Conservation (phyloP, 2,329 filamentous ascomycete species). For the Trichophyton benhamiae region DNA sequence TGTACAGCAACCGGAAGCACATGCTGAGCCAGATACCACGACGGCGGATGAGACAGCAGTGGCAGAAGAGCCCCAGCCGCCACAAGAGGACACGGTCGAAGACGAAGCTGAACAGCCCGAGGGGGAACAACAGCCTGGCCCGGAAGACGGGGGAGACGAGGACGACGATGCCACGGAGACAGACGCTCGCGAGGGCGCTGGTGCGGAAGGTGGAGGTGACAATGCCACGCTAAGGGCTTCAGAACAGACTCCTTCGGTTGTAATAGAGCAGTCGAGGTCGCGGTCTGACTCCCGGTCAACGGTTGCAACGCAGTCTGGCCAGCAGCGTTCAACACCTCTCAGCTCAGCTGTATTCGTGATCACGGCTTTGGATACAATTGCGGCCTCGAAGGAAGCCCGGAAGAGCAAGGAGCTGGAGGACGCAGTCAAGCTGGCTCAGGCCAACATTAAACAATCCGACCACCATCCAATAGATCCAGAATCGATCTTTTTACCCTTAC, state of each 20-base stretch:
- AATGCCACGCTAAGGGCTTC: not conserved
- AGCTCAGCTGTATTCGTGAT: slow-evolving; percentile 95
- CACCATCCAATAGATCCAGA: slow-evolving; percentile 76
- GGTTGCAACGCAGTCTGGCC: slow-evolving; percentile 39
- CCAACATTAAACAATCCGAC: slow-evolving; percentile 75
- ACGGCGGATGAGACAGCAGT: not conserved
- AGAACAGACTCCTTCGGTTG: not conserved
- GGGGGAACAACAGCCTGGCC: not conserved
- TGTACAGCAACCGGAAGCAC: slow-evolving; percentile 2
- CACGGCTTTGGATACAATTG: slow-evolving; percentile 83
- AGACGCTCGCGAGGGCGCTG: not conserved
- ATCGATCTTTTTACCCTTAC: slow-evolving; percentile 78
- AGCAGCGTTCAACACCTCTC: slow-evolving; percentile 52
- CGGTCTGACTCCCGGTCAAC: slow-evolving; percentile 52
- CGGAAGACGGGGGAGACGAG: not conserved
- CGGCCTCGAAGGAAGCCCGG: slow-evolving; percentile 78
- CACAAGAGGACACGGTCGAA: not conserved
- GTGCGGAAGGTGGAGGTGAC: not conserved
- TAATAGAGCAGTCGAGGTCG: not conserved
- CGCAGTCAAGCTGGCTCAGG: slow-evolving; percentile 65
- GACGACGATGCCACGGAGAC: not conserved
- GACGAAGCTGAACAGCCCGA: not conserved
- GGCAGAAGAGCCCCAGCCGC: not conserved
- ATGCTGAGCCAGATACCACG: slow-evolving; percentile 2
- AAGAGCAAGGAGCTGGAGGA: slow-evolving; percentile 76